These are phyloP conservation scores for Williopsis jadinii DNA, from an alignment of 1,139 yeast genomes.

Conservation along the genomic window DNA sequence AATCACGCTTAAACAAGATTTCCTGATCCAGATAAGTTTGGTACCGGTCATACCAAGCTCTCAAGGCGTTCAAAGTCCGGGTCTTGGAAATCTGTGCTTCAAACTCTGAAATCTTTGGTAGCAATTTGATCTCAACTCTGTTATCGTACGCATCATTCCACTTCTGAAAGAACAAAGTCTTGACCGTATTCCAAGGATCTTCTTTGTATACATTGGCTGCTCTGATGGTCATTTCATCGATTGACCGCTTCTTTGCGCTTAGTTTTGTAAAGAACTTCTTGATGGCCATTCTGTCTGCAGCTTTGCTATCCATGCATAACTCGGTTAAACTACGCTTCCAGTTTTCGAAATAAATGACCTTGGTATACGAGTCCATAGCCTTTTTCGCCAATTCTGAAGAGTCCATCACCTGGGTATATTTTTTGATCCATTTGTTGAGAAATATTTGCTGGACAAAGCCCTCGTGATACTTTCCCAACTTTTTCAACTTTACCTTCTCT, in stretches of 20 bases:
- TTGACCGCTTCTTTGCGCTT: constrained; percentile 1
- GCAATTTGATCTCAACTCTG: constrained; percentile 10
- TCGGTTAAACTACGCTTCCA: constrained; percentile 11
- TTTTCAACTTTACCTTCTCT: not conserved
- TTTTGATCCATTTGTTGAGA: constrained; percentile 10
- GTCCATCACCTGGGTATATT: constrained; percentile 4
- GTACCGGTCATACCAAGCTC: constrained; percentile 10
- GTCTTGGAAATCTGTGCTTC: not conserved
- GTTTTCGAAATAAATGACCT: constrained; percentile 12
- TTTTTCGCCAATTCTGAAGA: constrained; percentile 8
- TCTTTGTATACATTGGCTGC: constrained; percentile 3
- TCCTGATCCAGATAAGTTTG: constrained; percentile 5
- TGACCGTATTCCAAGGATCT: constrained; percentile 2
- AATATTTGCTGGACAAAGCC: not conserved
- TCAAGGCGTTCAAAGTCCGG: not conserved
- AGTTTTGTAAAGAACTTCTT: constrained; percentile 7
- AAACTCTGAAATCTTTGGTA: constrained; percentile 2
- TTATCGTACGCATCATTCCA: constrained; percentile 10
- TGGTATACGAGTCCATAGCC: constrained; percentile 15
- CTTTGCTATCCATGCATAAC: not conserved
- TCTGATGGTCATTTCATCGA: constrained; percentile 2
- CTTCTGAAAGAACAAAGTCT: constrained; percentile 7
- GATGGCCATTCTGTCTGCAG: constrained; percentile 4
- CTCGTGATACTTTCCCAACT: not conserved
- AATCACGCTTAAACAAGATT: constrained; percentile 4